Conservation (phyloP, 805 yeast species). For the Spathaspora girioi region DNA sequence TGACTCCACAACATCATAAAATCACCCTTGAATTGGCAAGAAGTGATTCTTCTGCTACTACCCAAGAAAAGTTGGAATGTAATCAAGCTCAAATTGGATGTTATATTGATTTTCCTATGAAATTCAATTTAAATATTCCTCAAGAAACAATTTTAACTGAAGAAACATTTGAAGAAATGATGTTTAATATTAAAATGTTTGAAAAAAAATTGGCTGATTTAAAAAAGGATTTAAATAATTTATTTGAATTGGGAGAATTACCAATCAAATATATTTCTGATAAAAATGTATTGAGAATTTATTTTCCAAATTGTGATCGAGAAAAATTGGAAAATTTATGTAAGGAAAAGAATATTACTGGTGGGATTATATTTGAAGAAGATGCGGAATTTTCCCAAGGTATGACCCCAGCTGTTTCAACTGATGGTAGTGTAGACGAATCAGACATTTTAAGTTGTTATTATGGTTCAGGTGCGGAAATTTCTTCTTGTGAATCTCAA, state of each 20-base stretch:
- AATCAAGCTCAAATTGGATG: conserved; percentile 19
- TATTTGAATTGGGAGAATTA: conserved; percentile 62
- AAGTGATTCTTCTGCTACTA: conserved; percentile 15
- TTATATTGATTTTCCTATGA: conserved; percentile 33
- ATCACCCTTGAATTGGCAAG: conserved; percentile 18
- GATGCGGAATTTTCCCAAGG: neutral
- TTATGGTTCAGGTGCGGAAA: conserved; percentile 12
- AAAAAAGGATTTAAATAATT: conserved; percentile 37
- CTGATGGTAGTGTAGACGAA: neutral
- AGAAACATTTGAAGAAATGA: conserved; percentile 43
- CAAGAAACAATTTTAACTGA: conserved; percentile 27
- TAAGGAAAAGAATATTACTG: conserved; percentile 54
- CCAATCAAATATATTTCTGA: conserved; percentile 49
- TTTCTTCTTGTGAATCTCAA: conserved; percentile 2
- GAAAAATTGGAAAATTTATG: conserved; percentile 53
- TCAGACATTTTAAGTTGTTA: conserved; percentile 20
- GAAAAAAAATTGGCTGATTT: conserved; percentile 42
- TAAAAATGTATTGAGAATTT: conserved; percentile 45
- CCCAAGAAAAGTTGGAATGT: conserved; percentile 11
- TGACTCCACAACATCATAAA: conserved; percentile 20
- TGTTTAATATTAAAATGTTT: conserved; percentile 53
- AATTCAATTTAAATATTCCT: conserved; percentile 25
- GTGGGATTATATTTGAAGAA: conserved; percentile 50
- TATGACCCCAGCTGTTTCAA: neutral
- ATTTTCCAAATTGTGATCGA: conserved; percentile 69